A percentile compares a stretch with the other conserved stretches of the same genome.
phyloP scores from a whole-genome alignment of 2,329 filamentous ascomycete genomes.

The Verticillium alfalfae region DNA sequence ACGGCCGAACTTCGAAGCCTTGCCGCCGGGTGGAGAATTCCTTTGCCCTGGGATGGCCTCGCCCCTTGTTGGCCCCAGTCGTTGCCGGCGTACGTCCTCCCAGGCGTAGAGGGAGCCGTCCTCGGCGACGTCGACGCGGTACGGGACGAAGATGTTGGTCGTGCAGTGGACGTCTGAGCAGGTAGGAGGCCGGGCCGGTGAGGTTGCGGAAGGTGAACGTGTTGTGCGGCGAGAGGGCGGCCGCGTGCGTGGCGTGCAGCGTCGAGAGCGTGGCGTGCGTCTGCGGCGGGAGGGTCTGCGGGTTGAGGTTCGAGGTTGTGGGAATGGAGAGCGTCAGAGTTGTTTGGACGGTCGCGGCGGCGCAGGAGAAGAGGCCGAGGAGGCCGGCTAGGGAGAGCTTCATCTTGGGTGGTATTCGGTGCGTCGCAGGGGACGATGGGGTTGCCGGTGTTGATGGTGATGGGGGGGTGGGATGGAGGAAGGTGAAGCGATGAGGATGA shows the following conservation, averaged over 20 bases:
- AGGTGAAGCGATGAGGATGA: not conserved
- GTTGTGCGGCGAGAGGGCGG: conserved; percentile 62
- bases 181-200: conserved; percentile 61
- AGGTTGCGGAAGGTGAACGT: conserved; percentile 74
- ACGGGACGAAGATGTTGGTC: conserved; percentile 69
- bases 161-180: conserved; percentile 74
- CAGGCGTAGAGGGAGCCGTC: conserved; percentile 55
- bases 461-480: not conserved
- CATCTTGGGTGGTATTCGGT: conserved; percentile 21
- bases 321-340: conserved; percentile 41
- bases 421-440: conserved; percentile 5
- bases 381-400: conserved; percentile 27
- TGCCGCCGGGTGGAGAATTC: conserved; percentile 15
- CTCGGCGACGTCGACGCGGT: conserved; percentile 67
- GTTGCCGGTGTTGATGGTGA: conserved; percentile 5
- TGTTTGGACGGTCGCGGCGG: conserved; percentile 24
- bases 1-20: conserved; percentile 57
- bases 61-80: conserved; percentile 84
- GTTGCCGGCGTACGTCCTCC: conserved; percentile 82
- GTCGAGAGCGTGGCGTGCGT: conserved; percentile 58
- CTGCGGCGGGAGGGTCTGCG: conserved; percentile 52
- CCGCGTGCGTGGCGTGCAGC: conserved; percentile 32
- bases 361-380: conserved; percentile 23
- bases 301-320: conserved; percentile 35
- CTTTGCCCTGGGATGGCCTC: conserved; percentile 37